These are phyloP conservation scores for Trametes villosa DNA, from an alignment of 768 basidiomycete genomes.

Conservation along the genomic window DNA sequence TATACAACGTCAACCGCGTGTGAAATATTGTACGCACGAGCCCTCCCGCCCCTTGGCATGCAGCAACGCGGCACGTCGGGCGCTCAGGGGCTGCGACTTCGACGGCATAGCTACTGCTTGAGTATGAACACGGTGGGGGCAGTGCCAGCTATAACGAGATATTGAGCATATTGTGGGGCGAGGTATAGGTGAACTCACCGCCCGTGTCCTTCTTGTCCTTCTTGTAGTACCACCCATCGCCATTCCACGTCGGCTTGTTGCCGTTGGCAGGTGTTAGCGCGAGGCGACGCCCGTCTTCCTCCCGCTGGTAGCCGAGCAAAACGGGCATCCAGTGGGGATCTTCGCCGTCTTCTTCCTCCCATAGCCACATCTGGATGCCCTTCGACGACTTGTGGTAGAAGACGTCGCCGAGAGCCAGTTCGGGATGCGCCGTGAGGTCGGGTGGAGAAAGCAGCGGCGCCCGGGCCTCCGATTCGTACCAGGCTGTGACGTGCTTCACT, in stretches of 20 bases:
- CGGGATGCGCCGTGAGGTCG: not conserved
- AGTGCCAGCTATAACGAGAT: no score
- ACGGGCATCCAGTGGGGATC: not conserved
- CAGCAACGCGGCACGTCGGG: no score
- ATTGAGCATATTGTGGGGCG: no score
- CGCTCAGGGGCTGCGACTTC: no score
- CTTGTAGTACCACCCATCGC: not conserved
- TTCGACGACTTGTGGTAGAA: not conserved
- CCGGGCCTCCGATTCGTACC: not conserved
- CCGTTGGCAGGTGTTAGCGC: not conserved
- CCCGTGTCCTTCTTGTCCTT: not conserved
- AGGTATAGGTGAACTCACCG: no score
- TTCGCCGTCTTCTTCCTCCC: not conserved
- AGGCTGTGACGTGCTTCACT: not conserved
- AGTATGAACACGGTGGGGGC: no score
- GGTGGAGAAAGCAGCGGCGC: not conserved
- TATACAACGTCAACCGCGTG: no score
- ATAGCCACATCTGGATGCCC: not conserved
- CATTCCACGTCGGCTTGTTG: not conserved
- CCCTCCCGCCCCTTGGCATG: no score
- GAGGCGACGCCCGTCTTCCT: not conserved
- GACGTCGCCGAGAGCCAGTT: not conserved
- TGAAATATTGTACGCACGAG: no score
- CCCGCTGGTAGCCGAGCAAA: not conserved
- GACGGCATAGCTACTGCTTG: no score